Percentiles rank a stretch among this genome's conserved stretches.
Evolutionary conservation across 495 filamentous ascomycete species (phyloP).

Genomic region (Lophiotrema nucula): DNA sequence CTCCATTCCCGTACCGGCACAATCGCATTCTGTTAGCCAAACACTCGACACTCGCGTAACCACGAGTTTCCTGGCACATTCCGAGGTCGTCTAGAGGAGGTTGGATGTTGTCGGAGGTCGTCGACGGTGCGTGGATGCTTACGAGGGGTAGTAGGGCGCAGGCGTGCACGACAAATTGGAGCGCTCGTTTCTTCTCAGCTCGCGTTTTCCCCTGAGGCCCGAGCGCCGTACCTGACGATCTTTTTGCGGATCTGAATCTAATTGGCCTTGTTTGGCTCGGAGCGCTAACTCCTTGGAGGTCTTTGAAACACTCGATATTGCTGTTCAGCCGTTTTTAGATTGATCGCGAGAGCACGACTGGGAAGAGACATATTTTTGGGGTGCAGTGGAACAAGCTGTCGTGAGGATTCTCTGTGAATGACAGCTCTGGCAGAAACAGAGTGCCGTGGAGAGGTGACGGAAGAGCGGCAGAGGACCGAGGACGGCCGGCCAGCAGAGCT

Average conservation of each 20-base stretch:
- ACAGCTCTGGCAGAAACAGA: neutral
- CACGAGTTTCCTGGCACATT: neutral
- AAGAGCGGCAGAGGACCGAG: no score
- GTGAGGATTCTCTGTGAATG: neutral
- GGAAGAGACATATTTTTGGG: neutral
- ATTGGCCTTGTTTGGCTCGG: constrained; percentile 9
- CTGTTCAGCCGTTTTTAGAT: constrained; percentile 3
- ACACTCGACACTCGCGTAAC: neutral
- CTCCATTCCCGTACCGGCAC: no score
- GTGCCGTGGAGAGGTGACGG: no score
- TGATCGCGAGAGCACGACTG: neutral
- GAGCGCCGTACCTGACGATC: constrained; percentile 19
- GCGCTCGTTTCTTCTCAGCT: constrained; percentile 1
- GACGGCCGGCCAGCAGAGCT: neutral
- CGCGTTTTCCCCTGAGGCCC: neutral
- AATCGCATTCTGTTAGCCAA: neutral
- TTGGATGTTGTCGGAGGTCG: no score
- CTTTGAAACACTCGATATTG: constrained; percentile 20
- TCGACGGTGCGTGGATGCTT: neutral
- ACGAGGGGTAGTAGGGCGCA: constrained; percentile 5
- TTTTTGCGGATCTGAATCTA: neutral
- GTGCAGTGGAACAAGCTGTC: neutral
- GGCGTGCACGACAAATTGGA: neutral
- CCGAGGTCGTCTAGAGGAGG: neutral
- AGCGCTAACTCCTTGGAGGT: neutral